Evolutionary conservation across 129 eudicot genomes (phyloP).

Genomic region (Lactuca saligna): DNA sequence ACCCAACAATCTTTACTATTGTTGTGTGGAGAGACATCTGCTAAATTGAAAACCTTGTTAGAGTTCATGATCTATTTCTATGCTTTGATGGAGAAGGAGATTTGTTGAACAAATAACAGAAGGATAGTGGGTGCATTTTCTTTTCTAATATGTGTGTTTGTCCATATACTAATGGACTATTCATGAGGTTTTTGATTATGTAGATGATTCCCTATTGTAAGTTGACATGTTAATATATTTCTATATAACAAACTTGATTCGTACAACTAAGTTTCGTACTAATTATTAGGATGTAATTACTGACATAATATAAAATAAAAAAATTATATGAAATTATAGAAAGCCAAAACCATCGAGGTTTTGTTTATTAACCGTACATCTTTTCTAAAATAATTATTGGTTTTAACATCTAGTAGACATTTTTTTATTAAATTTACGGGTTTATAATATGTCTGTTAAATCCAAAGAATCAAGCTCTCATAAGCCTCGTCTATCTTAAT

Average conservation of each 20-base stretch:
- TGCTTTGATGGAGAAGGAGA: not conserved
- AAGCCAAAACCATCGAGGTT: not conserved
- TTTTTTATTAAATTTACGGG: no score
- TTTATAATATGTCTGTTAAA: no score
- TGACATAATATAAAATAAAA: no score
- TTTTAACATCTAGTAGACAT: no score
- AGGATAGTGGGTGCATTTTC: not conserved
- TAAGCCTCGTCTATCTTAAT: no score
- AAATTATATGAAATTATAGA: not conserved
- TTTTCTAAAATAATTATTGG: no score
- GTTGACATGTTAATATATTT: constrained; percentile 18
- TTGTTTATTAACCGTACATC: not conserved
- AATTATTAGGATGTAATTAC: not conserved
- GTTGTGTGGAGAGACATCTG: constrained; percentile 51
- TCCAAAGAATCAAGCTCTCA: no score
- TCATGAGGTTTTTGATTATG: constrained; percentile 17
- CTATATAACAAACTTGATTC: not conserved
- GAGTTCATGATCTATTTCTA: constrained; percentile 16
- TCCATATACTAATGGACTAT: constrained; percentile 21
- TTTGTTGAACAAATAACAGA: constrained; percentile 2
- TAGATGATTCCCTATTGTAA: constrained; percentile 4
- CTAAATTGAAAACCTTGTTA: constrained; percentile 29
- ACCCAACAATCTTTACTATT: constrained; percentile 54
- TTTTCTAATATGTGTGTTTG: constrained; percentile 21
- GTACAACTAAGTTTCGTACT: not conserved